Percentiles rank a stretch among this genome's conserved stretches.
phyloP scores from a whole-genome alignment of 2,329 filamentous ascomycete species.

The Colletotrichum musae region DNA sequence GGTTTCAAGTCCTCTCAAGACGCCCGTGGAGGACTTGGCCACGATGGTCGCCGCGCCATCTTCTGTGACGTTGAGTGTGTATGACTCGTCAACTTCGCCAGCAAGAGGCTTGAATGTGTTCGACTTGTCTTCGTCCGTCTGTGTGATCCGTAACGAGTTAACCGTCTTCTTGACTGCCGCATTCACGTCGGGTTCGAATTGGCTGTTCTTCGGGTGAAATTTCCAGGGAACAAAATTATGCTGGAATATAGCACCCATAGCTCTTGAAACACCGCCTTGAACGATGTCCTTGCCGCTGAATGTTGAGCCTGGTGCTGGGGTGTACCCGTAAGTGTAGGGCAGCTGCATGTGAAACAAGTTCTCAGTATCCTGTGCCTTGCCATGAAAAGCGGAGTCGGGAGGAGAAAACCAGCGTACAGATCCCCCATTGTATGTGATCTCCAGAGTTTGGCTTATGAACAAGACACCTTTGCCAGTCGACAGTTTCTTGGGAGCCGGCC shows the following conservation, averaged over 20 bases:
- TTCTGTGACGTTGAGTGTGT: constrained; percentile 73
- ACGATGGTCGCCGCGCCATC: constrained; percentile 74
- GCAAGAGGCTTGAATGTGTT: constrained; percentile 72
- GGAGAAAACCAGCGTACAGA: constrained; percentile 64
- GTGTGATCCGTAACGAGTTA: constrained; percentile 72
- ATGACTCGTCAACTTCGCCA: constrained; percentile 81
- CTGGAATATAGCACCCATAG: constrained; percentile 75
- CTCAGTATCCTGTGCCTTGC: constrained; percentile 50
- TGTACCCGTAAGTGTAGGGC: constrained; percentile 61
- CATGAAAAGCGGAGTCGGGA: constrained; percentile 43
- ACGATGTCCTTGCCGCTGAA: constrained; percentile 69
- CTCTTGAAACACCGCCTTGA: constrained; percentile 69
- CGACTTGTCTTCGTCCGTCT: constrained; percentile 69
- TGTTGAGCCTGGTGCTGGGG: constrained; percentile 53
- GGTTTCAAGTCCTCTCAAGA: constrained; percentile 81
- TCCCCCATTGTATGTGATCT: constrained; percentile 72
- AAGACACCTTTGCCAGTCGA: constrained; percentile 67
- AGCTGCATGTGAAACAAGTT: constrained; percentile 59
- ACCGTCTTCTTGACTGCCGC: constrained; percentile 63
- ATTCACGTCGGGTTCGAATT: constrained; percentile 73
- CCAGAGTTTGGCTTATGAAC: constrained; percentile 66
- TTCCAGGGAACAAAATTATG: constrained; percentile 84
- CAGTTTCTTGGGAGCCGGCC: constrained; percentile 68
- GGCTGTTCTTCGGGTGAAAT: constrained; percentile 74
- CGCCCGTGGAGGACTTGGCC: constrained; percentile 76